A percentile compares a stretch with the other conserved stretches of the same genome.
Evolutionary conservation across 2,329 filamentous ascomycete genomes (phyloP).

Genomic region (Colletotrichum cordylinicola): DNA sequence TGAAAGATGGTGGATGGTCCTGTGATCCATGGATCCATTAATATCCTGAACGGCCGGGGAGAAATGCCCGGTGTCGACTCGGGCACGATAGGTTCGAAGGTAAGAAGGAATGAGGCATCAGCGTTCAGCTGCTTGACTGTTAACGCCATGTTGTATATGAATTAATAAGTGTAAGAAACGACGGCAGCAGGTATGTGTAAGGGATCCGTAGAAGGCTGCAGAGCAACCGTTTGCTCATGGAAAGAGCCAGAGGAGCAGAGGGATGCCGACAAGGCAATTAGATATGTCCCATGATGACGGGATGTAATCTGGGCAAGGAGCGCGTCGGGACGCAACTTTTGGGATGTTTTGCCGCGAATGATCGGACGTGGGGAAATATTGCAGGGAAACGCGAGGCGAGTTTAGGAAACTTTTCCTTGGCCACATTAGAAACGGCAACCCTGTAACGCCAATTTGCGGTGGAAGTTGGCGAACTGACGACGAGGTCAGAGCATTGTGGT

Average conservation of each 20-base stretch:
- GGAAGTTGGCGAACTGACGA: not conserved
- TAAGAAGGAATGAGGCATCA: slow-evolving; percentile 70
- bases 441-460: slow-evolving; percentile 11
- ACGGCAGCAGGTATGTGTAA: not conserved
- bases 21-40: slow-evolving; percentile 75
- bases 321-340: slow-evolving; percentile 2
- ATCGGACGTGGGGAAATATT: not conserved
- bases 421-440: slow-evolving; percentile 6
- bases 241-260: not conserved
- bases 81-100: slow-evolving; percentile 61
- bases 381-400: slow-evolving; percentile 17
- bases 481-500: slow-evolving; percentile 13
- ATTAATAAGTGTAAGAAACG: not conserved
- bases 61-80: slow-evolving; percentile 38
- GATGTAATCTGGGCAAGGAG: not conserved
- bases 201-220: not conserved
- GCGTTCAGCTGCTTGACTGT: slow-evolving; percentile 68
- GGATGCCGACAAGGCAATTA: not conserved
- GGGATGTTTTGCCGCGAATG: not conserved
- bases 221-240: not conserved
- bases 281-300: slow-evolving; percentile 13
- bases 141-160: slow-evolving; percentile 58
- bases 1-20: slow-evolving; percentile 66
- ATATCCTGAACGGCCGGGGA: slow-evolving; percentile 65
- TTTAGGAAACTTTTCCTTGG: slow-evolving; percentile 9